Evolutionary conservation across 208 protist genomes (phyloP), one percentile per base, ranked within the genome.

Genomic region (Balamuthia mandrillaris): DNA sequence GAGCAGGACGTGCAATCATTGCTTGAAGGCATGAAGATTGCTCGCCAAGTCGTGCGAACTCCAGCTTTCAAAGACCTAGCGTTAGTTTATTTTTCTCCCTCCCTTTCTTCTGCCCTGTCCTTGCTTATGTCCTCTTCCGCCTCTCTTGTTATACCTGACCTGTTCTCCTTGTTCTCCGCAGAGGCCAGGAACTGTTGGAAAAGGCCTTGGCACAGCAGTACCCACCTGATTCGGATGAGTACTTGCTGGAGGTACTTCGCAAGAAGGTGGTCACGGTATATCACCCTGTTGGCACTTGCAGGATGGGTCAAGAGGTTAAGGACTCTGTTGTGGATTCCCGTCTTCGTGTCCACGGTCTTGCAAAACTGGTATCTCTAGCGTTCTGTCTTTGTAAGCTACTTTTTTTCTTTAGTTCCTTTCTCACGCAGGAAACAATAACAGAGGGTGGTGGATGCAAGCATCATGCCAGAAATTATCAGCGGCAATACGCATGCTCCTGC

Each of bases 401-500:
- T n/a, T n/a, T n/a, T n/a, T n/a, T n/a, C n/a, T n/a, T n/a, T n/a
- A n/a, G n/a, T n/a, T n/a, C n/a, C n/a, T n/a, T n/a, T n/a, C n/a
- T n/a, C n/a, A n/a, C n/a, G n/a, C n/a, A n/a, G n/a, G n/a, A n/a
- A n/a, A n/a, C n/a, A 70, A 29, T 18, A 42, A 9, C 54, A 70
- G 56, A 27, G 77, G 37, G 77, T 84, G 77, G 77, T 54, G 5
- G 77, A 84, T 29, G 31, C 33, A 3, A 84, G 77, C 77, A 41
- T 84, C 5, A 54, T 24, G 14, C 77, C 77, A 2, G 51, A 81
- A 44, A 79, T 86, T 4, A 58, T 61, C 2, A 51, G 31, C 24
- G 81, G 81, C 58, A 86, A 79, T 65, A 86, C 81, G 27, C 75
- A 86, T 29, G 81, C 81, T 1, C 81, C 81, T 6, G 65, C 66